Evolutionary conservation across 1,139 yeast genomes (phyloP).

Genomic region (Casaregolazyma lundiana): DNA sequence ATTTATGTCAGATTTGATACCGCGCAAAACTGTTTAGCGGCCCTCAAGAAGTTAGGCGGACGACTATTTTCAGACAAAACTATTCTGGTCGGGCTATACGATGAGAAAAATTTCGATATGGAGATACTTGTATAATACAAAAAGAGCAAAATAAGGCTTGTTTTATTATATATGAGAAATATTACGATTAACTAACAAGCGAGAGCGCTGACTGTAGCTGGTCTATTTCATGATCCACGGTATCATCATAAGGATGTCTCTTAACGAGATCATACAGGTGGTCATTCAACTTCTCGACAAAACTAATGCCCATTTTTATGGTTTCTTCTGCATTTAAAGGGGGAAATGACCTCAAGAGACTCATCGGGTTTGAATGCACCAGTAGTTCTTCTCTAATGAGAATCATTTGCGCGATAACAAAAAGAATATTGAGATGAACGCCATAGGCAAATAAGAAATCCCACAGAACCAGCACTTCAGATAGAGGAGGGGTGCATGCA

Average conservation of each 20-base stretch:
- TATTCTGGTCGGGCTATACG: constrained; percentile 60
- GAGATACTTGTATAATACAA: constrained; percentile 26
- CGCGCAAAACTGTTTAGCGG: constrained; percentile 49
- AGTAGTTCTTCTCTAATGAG: constrained; percentile 60
- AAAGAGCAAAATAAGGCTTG: neutral
- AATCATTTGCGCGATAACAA: constrained; percentile 79
- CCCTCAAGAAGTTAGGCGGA: constrained; percentile 64
- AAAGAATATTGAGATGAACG: constrained; percentile 77
- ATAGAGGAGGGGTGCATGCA: constrained; percentile 85
- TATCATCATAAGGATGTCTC: constrained; percentile 62
- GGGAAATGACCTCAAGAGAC: constrained; percentile 69
- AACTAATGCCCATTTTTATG: constrained; percentile 73
- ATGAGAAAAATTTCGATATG: constrained; percentile 47
- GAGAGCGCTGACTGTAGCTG: constrained; percentile 3
- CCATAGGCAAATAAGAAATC: constrained; percentile 91
- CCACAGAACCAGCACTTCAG: constrained; percentile 76
- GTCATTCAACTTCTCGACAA: constrained; percentile 71
- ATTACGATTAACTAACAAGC: neutral
- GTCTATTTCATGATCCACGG: constrained; percentile 18
- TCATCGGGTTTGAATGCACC: constrained; percentile 64
- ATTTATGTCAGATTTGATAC: constrained; percentile 62
- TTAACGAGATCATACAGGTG: constrained; percentile 62
- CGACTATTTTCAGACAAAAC: constrained; percentile 64
- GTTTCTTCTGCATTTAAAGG: constrained; percentile 66
- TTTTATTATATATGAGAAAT: constrained; percentile 7